Evolutionary conservation across 495 filamentous ascomycete species (phyloP), one percentile per base, ranked within the genome.

Genomic region (Daldinia caldariorum): DNA sequence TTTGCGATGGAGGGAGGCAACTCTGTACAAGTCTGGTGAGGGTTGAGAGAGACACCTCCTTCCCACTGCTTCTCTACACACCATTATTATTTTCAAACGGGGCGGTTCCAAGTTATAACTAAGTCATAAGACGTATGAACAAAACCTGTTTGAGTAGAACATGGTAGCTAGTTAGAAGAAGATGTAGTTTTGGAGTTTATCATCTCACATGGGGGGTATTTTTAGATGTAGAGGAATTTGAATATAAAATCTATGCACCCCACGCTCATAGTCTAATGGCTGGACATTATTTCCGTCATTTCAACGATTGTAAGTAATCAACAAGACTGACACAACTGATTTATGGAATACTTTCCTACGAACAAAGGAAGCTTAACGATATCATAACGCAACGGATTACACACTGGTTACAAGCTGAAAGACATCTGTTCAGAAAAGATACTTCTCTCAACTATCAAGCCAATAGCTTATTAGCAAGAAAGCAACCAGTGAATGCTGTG

Each of bases 61-160:
- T 60, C 63, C 58, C 58, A 62, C 59, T 64, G 38, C 67, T 58
- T 66, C 67, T 61, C 67, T 70, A 73, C 67, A 77, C 75, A 77
- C 75, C 75, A 70, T 41, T 58, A 50, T 65, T 57, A 62, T 55
- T 32, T 32, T 45, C 71, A 66, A 29, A 66, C 59, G 67, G 72
- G 64, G 34, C 61, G 53, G 35, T 58, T 71, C 66, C 70, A 67
- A 69, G 67, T 57, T 77, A 61, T 56, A 60, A 60, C 58, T 53
- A 59, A 70, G 75, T 77, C 75, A 77, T 74, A 56, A 75, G 75
- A 77, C 73, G 62, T 70, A 75, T 55, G 57, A 61, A 43, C 56
- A 70, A 26, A 26, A 58, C 64, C 58, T 73, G 58, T 39, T 63
- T 41, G 37, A 18, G 49, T 31, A 39, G 55, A 56, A 60, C 61